These are phyloP conservation scores for Primulina huaijiensis DNA, from an alignment of 257 asterid species.

Conservation along the genomic window DNA sequence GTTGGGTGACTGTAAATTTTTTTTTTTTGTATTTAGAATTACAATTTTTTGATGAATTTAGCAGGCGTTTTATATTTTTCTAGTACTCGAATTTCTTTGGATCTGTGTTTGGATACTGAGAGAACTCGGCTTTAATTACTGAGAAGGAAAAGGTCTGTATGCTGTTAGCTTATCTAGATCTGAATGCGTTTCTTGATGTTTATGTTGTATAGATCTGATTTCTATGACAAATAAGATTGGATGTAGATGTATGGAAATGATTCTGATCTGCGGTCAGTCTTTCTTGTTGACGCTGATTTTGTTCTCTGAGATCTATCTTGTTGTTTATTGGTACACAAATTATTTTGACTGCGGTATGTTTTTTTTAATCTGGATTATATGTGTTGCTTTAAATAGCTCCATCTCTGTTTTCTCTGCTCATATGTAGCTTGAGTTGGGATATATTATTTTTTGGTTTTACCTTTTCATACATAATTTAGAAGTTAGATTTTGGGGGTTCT, in stretches of 20 bases:
- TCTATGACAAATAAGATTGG: not conserved
- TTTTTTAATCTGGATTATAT: not conserved
- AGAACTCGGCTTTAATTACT: slow-evolving; percentile 7
- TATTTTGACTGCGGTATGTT: no score
- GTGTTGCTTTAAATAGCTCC: not conserved
- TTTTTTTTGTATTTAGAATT: not conserved
- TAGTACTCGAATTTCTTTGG: slow-evolving; percentile 13
- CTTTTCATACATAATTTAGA: not conserved
- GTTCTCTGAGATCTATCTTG: not conserved
- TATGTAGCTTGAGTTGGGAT: no score
- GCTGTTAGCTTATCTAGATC: slow-evolving; percentile 22
- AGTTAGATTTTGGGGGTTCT: not conserved
- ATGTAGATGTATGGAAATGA: not conserved
- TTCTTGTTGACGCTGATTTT: not conserved
- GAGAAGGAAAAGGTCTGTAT: slow-evolving; percentile 20
- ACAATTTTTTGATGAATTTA: not conserved
- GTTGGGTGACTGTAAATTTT: slow-evolving; percentile 8
- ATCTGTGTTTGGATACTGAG: slow-evolving; percentile 13
- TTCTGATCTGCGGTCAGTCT: not conserved
- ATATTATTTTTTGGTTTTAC: no score
- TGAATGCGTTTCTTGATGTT: not conserved
- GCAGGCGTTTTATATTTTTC: not conserved
- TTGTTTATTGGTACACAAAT: not conserved
- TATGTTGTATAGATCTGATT: slow-evolving; percentile 18
- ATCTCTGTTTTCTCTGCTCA: not conserved